These are phyloP conservation scores for Boletus smithii DNA, from an alignment of 1,284 basidiomycete genomes.

Conservation along the genomic window DNA sequence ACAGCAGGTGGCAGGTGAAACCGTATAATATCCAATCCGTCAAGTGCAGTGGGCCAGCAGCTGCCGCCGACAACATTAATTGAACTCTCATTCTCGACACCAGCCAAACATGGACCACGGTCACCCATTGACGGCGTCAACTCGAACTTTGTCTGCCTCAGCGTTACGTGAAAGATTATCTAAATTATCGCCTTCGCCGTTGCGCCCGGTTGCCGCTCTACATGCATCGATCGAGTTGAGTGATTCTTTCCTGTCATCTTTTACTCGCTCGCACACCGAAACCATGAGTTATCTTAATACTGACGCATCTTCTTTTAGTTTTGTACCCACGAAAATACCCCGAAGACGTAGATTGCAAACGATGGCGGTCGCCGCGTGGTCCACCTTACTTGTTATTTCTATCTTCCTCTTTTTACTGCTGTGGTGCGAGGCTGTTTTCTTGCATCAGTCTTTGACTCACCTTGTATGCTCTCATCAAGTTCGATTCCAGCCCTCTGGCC, in stretches of 20 bases:
- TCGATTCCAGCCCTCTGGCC: slow-evolving; percentile 91
- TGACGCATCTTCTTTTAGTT: slow-evolving; percentile 40
- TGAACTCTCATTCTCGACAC: not conserved
- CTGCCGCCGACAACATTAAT: not conserved
- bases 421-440: slow-evolving; percentile 54
- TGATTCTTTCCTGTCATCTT: slow-evolving; percentile 15
- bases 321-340: slow-evolving; percentile 73
- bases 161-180: slow-evolving; percentile 57
- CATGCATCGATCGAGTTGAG: slow-evolving; percentile 69
- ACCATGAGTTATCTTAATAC: not conserved
- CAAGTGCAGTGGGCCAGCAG: not conserved
- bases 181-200: slow-evolving; percentile 49
- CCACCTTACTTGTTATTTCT: slow-evolving; percentile 71
- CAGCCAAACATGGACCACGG: slow-evolving; percentile 21
- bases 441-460: slow-evolving; percentile 3
- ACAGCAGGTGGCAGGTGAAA: no score
- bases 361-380: slow-evolving; percentile 84
- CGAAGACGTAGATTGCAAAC: slow-evolving; percentile 80
- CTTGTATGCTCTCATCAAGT: slow-evolving; percentile 41
- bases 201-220: slow-evolving; percentile 58
- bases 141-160: slow-evolving; percentile 42
- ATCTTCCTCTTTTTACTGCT: slow-evolving; percentile 72
- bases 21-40: slow-evolving; percentile 6
- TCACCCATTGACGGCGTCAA: slow-evolving; percentile 19
- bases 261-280: not conserved